phyloP scores from a whole-genome alignment of 2,329 filamentous ascomycete species.

The Dryadomyces sulphureus region DNA sequence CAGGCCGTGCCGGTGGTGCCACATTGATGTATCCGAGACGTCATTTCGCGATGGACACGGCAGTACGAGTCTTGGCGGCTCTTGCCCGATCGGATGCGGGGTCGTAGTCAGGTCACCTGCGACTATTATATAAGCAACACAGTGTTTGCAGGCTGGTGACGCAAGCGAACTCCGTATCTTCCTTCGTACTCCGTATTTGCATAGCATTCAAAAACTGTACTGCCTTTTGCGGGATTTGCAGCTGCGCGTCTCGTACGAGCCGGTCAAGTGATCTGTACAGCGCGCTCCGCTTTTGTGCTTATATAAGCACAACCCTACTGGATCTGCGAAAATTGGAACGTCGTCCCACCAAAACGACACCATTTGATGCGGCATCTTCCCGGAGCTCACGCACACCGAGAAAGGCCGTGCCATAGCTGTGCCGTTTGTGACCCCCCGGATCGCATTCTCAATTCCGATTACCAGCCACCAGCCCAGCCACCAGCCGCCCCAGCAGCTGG shows the following conservation, averaged over 20 bases:
- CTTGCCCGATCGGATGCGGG: neutral
- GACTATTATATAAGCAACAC: neutral
- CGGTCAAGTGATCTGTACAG: neutral
- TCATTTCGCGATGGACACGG: neutral
- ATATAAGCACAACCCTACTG: neutral
- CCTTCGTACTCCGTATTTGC: too few species aligned
- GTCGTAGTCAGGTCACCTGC: neutral
- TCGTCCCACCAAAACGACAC: neutral
- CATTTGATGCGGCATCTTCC: neutral
- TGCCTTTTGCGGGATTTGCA: too few species aligned
- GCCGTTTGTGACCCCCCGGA: neutral
- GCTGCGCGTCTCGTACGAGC: neutral
- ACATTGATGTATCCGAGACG: neutral
- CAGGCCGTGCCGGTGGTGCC: neutral
- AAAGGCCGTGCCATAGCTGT: neutral
- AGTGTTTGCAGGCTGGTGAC: too few species aligned
- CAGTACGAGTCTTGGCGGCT: neutral
- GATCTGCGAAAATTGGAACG: neutral
- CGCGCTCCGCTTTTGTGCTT: neutral
- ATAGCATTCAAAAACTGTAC: too few species aligned
- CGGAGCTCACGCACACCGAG: neutral
- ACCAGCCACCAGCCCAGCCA: too few species aligned
- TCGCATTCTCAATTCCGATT: too few species aligned
- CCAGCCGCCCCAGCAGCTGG: too few species aligned
- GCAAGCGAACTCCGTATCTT: too few species aligned